phyloP scores from a whole-genome alignment of 495 filamentous ascomycete species.

The Astrocystis sublimbata region DNA sequence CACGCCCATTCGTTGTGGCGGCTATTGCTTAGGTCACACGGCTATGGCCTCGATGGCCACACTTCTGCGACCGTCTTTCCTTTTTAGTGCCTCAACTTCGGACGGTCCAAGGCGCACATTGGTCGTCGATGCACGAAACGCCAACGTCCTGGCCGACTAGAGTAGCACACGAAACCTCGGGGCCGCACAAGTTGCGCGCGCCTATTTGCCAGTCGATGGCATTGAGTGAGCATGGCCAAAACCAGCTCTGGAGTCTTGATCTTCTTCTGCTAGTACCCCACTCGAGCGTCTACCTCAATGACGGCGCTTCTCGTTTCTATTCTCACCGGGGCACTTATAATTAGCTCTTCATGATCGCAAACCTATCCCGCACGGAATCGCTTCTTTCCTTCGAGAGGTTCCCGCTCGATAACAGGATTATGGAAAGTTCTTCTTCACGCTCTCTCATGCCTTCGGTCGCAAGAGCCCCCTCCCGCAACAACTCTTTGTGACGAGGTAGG shows the following conservation, averaged over 20 bases:
- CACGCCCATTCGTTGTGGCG: slow-evolving; percentile 9
- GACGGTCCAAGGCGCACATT: background rate
- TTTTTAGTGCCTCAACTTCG: background rate
- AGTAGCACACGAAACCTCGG: background rate
- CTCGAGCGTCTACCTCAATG: slow-evolving; percentile 4
- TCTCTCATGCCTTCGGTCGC: background rate
- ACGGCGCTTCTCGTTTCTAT: background rate
- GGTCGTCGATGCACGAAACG: background rate
- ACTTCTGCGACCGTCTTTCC: background rate
- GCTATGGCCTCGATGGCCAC: no score
- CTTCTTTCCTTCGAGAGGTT: background rate
- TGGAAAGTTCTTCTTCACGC: background rate
- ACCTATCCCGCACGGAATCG: background rate
- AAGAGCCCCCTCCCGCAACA: no score
- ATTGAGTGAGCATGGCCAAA: background rate
- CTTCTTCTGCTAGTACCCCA: no score
- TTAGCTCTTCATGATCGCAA: background rate
- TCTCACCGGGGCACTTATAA: background rate
- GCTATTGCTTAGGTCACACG: slow-evolving; percentile 12
- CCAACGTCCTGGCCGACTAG: background rate
- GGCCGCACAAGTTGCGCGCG: slow-evolving; percentile 8
- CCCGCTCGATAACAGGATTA: background rate
- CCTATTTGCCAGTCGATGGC: background rate
- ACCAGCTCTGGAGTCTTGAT: background rate
- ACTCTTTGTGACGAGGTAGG: background rate